phyloP scores from a whole-genome alignment of 768 basidiomycete genomes.

The Leccinellum albellum region DNA sequence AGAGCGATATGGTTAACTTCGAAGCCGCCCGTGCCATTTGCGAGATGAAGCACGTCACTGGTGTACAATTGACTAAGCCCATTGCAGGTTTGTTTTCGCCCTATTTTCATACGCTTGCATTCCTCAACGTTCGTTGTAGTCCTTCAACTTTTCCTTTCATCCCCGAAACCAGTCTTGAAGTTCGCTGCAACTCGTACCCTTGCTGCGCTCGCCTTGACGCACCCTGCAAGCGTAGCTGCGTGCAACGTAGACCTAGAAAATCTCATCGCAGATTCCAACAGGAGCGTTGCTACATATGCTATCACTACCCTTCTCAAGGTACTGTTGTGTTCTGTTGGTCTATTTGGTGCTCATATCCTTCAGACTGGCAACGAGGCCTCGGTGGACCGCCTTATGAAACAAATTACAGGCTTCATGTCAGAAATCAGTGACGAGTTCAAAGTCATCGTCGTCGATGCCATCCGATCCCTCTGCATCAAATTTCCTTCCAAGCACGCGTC shows the following conservation, averaged over 20 bases:
- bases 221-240: slow-evolving; percentile 81
- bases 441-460: slow-evolving; percentile 98
- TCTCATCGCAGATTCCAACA: slow-evolving; percentile 91
- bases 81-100: slow-evolving; percentile 66
- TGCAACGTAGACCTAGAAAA: slow-evolving; percentile 98
- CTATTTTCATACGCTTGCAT: not conserved
- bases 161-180: slow-evolving; percentile 91
- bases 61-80: slow-evolving; percentile 76
- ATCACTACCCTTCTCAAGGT: slow-evolving; percentile 98
- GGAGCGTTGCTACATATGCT: slow-evolving; percentile 96
- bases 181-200: slow-evolving; percentile 97
- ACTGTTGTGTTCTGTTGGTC: not conserved
- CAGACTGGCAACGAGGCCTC: slow-evolving; percentile 99
- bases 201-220: slow-evolving; percentile 79
- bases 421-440: slow-evolving; percentile 99
- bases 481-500: slow-evolving; percentile 96
- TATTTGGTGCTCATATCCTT: slow-evolving; percentile 5
- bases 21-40: slow-evolving; percentile 97
- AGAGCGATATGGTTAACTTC: slow-evolving; percentile 99
- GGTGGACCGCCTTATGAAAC: slow-evolving; percentile 98
- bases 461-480: slow-evolving; percentile 96
- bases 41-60: slow-evolving; percentile 84
- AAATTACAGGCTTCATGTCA: slow-evolving; percentile 97
- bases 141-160: slow-evolving; percentile 92
- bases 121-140: slow-evolving; percentile 46